Percentiles rank a stretch among this genome's conserved stretches.
phyloP scores from a whole-genome alignment of 2,329 filamentous ascomycete genomes.

The Colletotrichum cordylinicola region DNA sequence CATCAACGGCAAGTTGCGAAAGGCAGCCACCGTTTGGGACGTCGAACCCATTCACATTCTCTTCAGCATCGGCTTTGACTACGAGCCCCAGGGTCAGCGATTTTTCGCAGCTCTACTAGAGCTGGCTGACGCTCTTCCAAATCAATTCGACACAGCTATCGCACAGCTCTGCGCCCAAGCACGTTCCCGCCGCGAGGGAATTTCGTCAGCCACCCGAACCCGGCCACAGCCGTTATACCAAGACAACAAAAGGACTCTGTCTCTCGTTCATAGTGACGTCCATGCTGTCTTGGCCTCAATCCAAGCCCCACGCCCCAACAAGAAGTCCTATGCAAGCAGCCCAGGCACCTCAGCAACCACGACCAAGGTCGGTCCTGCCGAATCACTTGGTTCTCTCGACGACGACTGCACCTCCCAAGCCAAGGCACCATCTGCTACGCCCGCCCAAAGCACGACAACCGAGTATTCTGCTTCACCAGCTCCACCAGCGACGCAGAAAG shows the following conservation, averaged over 20 bases:
- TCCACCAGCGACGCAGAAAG: not conserved
- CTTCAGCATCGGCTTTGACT: not conserved
- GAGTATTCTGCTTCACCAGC: not conserved
- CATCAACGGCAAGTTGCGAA: not conserved
- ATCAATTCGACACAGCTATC: not conserved
- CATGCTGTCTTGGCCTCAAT: not conserved
- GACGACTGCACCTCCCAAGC: not conserved
- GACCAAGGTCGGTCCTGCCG: too few relatives aligned
- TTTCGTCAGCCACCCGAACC: not conserved
- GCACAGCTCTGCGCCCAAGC: not conserved
- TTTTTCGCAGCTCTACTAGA: not conserved
- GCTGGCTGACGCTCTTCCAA: not conserved
- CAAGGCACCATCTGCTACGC: not conserved
- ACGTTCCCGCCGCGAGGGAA: not conserved
- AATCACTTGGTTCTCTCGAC: too few relatives aligned
- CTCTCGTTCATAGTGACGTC: not conserved
- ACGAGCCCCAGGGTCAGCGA: not conserved
- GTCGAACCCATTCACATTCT: not conserved
- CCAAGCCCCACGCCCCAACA: not conserved
- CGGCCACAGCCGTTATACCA: not conserved
- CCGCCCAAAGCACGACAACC: not conserved
- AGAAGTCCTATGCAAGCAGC: not conserved
- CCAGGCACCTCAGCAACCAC: too few relatives aligned
- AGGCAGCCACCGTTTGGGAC: not conserved
- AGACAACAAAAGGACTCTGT: not conserved